Evolutionary conservation across 345 rosid genomes (phyloP).

Genomic region (Salix caprea): DNA sequence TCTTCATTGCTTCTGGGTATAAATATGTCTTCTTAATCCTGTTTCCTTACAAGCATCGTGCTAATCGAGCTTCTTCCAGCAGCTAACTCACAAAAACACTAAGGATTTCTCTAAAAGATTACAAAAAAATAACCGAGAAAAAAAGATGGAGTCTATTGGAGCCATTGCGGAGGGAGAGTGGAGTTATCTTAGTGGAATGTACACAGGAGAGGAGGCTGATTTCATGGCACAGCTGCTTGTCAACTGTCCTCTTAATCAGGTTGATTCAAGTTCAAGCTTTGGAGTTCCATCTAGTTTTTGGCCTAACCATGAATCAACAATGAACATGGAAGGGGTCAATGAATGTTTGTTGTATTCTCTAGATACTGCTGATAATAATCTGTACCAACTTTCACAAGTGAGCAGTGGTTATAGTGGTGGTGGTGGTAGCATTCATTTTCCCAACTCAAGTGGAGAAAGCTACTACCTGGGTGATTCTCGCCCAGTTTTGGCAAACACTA

Average conservation of each 20-base stretch:
- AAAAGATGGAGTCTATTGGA: constrained; percentile 45
- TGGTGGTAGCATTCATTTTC: constrained; percentile 23
- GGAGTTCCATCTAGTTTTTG: constrained; percentile 29
- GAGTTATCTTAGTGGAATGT: constrained; percentile 48
- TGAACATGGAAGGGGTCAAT: constrained; percentile 15
- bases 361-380: constrained; percentile 11
- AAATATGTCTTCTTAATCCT: constrained; percentile 17
- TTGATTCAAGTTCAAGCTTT: constrained; percentile 13
- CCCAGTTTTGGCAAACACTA: constrained; percentile 25
- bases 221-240: constrained; percentile 65
- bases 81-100: background rate
- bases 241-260: constrained; percentile 22
- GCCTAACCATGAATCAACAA: constrained; percentile 37
- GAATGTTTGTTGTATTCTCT: constrained; percentile 15
- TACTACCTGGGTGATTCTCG: constrained; percentile 27
- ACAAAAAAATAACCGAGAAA: background rate
- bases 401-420: constrained; percentile 27
- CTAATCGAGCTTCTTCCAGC: background rate
- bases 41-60: constrained; percentile 18
- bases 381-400: constrained; percentile 31
- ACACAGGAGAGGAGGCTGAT: constrained; percentile 61
- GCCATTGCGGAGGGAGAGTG: constrained; percentile 48
- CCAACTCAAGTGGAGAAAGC: constrained; percentile 29
- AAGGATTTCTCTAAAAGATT: background rate
- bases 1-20: constrained; percentile 21